A percentile compares a stretch with the other conserved stretches of the same genome.
These are phyloP conservation scores for Exserohilum turcica DNA, from an alignment of 2,329 filamentous ascomycete genomes.

Conservation along the genomic window DNA sequence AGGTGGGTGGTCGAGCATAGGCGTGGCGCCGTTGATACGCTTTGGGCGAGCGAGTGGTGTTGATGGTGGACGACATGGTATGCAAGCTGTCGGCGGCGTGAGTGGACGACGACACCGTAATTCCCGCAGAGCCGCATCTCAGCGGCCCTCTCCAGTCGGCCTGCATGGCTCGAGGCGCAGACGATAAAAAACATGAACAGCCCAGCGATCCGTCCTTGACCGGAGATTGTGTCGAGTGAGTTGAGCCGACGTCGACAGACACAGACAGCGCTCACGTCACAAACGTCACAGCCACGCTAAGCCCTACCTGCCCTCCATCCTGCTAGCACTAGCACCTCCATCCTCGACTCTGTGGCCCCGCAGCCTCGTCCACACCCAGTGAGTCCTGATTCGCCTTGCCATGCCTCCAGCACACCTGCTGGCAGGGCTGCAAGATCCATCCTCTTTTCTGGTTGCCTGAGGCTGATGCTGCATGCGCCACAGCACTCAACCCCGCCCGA, in stretches of 20 bases:
- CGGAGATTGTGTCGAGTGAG: not conserved
- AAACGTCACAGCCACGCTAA: slow-evolving; percentile 12
- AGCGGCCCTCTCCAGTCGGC: not conserved
- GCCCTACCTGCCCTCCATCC: slow-evolving; percentile 15
- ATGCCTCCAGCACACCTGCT: not conserved
- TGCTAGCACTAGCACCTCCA: slow-evolving; percentile 2
- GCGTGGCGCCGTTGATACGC: slow-evolving; percentile 1
- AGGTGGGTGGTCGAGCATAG: slow-evolving; percentile 6
- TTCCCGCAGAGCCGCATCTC: slow-evolving; percentile 20
- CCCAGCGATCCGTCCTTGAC: not conserved
- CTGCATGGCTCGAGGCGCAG: not conserved
- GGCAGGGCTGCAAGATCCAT: slow-evolving; percentile 13
- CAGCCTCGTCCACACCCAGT: slow-evolving; percentile 13
- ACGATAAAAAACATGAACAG: slow-evolving; percentile 1
- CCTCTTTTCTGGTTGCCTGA: slow-evolving; percentile 1
- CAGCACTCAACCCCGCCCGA: slow-evolving; percentile 19
- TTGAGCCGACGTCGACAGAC: not conserved
- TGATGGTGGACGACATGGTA: slow-evolving; percentile 4
- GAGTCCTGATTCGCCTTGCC: slow-evolving; percentile 21
- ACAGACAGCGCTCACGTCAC: slow-evolving; percentile 4
- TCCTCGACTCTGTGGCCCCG: not conserved
- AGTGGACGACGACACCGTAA: not conserved
- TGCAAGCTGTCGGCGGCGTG: not conserved
- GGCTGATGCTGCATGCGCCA: slow-evolving; percentile 25
- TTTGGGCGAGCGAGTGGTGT: slow-evolving; percentile 11